A percentile compares a stretch with the other conserved stretches of the same genome.
These are phyloP conservation scores for Oryza nivara DNA, from an alignment of 176 grass and related monocot species.

Conservation along the genomic window DNA sequence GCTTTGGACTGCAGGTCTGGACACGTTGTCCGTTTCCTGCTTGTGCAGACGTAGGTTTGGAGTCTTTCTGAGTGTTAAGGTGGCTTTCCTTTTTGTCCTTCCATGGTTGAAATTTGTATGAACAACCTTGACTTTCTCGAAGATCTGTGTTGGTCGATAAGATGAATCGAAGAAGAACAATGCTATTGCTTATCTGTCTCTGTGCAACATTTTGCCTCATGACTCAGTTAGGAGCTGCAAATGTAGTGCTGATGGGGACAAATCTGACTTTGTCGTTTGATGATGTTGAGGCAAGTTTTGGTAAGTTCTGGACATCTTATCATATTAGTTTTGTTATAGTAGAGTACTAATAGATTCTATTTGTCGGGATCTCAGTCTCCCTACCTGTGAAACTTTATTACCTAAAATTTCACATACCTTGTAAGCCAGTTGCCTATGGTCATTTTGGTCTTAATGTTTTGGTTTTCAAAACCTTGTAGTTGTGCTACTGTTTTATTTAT, in stretches of 20 bases:
- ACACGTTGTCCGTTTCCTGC: constrained; percentile 1
- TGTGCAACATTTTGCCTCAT: constrained; percentile 48
- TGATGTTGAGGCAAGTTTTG: constrained; percentile 72
- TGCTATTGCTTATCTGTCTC: constrained; percentile 28
- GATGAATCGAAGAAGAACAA: constrained; percentile 44
- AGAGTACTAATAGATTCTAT: neutral
- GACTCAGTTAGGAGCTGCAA: constrained; percentile 61
- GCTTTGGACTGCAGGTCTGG: constrained; percentile 48
- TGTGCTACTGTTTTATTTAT: neutral
- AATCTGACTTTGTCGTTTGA: constrained; percentile 70
- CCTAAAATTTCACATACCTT: neutral
- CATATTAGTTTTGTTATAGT: constrained; percentile 9
- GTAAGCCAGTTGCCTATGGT: neutral
- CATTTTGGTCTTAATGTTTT: constrained; percentile 13
- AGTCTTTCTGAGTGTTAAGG: constrained; percentile 28
- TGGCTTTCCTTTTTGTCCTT: constrained; percentile 8
- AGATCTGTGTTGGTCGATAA: neutral
- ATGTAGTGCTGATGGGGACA: constrained; percentile 79
- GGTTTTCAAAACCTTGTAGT: constrained; percentile 13
- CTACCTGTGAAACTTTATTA: neutral
- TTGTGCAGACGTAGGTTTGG: constrained; percentile 18
- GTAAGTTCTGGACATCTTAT: constrained; percentile 49
- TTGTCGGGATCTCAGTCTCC: neutral
- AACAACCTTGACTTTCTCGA: constrained; percentile 16
- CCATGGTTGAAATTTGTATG: neutral